phyloP scores from a whole-genome alignment of 2,329 filamentous ascomycete species.

The Leptographium radiaticola region DNA sequence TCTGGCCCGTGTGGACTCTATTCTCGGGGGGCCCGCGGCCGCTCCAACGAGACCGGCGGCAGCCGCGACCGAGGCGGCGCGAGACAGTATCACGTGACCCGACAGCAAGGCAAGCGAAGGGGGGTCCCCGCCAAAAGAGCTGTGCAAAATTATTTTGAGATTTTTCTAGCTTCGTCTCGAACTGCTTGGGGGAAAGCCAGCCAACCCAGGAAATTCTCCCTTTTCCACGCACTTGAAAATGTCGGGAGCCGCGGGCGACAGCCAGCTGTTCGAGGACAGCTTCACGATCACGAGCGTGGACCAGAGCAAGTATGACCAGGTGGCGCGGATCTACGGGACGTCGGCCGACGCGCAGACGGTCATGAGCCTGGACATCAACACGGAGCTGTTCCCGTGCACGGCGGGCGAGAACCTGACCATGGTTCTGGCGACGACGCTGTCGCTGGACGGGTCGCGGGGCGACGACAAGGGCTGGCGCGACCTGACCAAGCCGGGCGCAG shows the following conservation, averaged over 20 bases:
- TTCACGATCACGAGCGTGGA: conserved; percentile 74
- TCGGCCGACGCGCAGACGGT: conserved; percentile 62
- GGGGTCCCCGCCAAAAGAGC: background rate
- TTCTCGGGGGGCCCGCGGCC: no score
- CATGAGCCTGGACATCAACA: conserved; percentile 86
- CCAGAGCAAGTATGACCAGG: conserved; percentile 86
- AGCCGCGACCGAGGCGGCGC: background rate
- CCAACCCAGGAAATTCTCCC: no score
- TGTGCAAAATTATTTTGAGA: background rate
- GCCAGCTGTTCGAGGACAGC: conserved; percentile 84
- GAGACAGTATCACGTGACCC: background rate
- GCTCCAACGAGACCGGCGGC: background rate
- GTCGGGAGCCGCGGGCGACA: conserved; percentile 57
- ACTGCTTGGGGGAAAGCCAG: background rate
- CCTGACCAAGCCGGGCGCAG: conserved; percentile 35
- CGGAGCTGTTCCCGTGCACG: conserved; percentile 71
- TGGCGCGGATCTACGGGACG: conserved; percentile 69
- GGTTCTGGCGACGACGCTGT: conserved; percentile 72
- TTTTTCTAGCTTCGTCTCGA: background rate
- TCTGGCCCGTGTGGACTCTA: no score
- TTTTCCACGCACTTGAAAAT: conserved; percentile 18
- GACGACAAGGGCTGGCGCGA: conserved; percentile 74
- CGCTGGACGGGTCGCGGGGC: conserved; percentile 73
- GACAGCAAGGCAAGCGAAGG: no score
- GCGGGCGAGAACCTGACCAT: conserved; percentile 67